These are phyloP conservation scores for Termitomyces sp. DNA, from an alignment of 1,284 basidiomycete genomes.

Conservation along the genomic window DNA sequence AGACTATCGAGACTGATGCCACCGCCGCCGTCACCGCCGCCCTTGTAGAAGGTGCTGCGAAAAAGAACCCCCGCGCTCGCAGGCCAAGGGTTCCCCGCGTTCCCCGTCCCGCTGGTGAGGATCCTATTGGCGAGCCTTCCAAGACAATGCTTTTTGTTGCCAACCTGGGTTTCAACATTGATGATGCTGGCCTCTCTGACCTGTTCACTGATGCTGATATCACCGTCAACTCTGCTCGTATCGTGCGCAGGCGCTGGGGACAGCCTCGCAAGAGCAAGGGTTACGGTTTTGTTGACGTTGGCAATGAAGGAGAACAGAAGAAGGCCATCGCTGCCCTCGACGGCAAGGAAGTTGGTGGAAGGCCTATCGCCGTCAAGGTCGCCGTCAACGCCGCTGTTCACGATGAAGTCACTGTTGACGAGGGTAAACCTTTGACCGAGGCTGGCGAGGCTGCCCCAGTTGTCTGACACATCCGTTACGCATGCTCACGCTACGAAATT, in stretches of 20 bases:
- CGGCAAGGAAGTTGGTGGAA: conserved; percentile 77
- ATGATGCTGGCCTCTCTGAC: conserved; percentile 69
- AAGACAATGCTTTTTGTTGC: conserved; percentile 90
- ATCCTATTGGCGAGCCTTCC: conserved; percentile 74
- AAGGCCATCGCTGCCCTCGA: conserved; percentile 80
- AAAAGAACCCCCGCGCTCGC: conserved; percentile 53
- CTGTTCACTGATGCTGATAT: conserved; percentile 84
- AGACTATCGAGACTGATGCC: conserved; percentile 30
- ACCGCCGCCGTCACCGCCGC: conserved; percentile 30
- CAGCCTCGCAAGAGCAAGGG: conserved; percentile 83
- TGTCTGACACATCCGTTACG: conserved; percentile 20
- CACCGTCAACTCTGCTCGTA: conserved; percentile 76
- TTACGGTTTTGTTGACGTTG: conserved; percentile 92
- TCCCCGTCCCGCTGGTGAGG: conserved; percentile 65
- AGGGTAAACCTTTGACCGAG: conserved; percentile 21
- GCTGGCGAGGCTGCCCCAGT: conserved; percentile 16
- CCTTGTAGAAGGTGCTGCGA: conserved; percentile 22
- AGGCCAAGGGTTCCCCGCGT: conserved; percentile 56
- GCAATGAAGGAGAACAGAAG: conserved; percentile 75
- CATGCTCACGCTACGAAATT: conserved; percentile 23
- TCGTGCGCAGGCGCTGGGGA: conserved; percentile 80
- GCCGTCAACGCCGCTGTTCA: conserved; percentile 66
- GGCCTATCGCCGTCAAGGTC: conserved; percentile 82
- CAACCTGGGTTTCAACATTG: conserved; percentile 89
- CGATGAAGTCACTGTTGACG: conserved; percentile 28